Evolutionary conservation across 2,329 filamentous ascomycete genomes (phyloP).

Genomic region (Drechslerella dactyloides): DNA sequence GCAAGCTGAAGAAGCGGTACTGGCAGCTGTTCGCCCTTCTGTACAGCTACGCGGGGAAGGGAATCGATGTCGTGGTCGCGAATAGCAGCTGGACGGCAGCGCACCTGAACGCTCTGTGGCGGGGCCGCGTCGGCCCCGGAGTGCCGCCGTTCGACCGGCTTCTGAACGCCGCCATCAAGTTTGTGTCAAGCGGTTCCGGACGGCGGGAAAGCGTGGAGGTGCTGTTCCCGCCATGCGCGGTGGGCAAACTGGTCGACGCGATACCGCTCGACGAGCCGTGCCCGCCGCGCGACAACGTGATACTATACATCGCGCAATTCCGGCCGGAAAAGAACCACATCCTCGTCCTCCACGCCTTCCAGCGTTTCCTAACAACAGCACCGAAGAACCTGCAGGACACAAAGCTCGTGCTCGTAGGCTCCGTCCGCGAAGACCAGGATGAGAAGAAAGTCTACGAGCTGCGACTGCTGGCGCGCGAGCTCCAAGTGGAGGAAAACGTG

Average conservation of each 20-base stretch:
- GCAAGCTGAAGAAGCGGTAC: conserved; percentile 75
- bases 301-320: conserved; percentile 97
- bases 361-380: conserved; percentile 68
- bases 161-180: conserved; percentile 11
- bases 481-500: conserved; percentile 81
- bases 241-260: conserved; percentile 77
- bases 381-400: conserved; percentile 59
- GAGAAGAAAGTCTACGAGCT: conserved; percentile 86
- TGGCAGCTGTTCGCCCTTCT: conserved; percentile 83
- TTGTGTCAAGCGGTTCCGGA: conserved; percentile 54
- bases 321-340: conserved; percentile 96
- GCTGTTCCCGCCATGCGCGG: conserved; percentile 90
- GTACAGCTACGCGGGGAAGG: conserved; percentile 81
- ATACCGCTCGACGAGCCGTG: conserved; percentile 64
- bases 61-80: conserved; percentile 93
- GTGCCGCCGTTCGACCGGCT: conserved; percentile 14
- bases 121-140: conserved; percentile 56
- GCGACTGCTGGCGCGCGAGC: conserved; percentile 81
- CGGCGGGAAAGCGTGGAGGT: conserved; percentile 62
- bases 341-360: conserved; percentile 83
- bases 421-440: conserved; percentile 83
- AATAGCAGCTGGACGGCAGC: conserved; percentile 93
- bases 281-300: conserved; percentile 69
- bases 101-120: conserved; percentile 83
- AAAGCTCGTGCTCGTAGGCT: conserved; percentile 83